Percentiles rank a stretch among this genome's conserved stretches.
Conservation (phyloP, 2,329 filamentous ascomycete genomes). For the Torrubiella hemipterigena region DNA sequence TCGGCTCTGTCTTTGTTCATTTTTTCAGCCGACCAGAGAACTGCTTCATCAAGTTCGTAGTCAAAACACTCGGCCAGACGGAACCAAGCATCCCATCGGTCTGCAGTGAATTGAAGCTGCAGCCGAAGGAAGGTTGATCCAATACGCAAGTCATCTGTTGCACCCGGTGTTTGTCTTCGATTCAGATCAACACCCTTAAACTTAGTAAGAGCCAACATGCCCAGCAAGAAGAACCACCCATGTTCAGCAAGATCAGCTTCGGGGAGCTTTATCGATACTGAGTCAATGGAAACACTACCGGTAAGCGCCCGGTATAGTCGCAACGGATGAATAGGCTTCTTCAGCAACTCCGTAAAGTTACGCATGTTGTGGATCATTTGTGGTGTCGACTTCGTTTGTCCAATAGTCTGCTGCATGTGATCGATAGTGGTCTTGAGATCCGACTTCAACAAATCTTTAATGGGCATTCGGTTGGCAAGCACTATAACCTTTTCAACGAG, state of each 20-base stretch:
- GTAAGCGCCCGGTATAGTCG: constrained; percentile 69
- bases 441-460: constrained; percentile 85
- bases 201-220: constrained; percentile 77
- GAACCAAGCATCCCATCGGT: constrained; percentile 87
- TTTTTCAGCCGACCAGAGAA: constrained; percentile 83
- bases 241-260: constrained; percentile 65
- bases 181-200: constrained; percentile 60
- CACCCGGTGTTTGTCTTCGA: constrained; percentile 64
- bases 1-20: constrained; percentile 74
- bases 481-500: constrained; percentile 75
- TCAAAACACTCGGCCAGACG: constrained; percentile 79
- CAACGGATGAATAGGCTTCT: constrained; percentile 71
- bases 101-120: constrained; percentile 70
- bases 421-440: constrained; percentile 86
- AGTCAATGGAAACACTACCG: constrained; percentile 64
- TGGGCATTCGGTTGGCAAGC: constrained; percentile 70
- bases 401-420: constrained; percentile 80
- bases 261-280: constrained; percentile 53
- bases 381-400: constrained; percentile 63
- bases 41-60: constrained; percentile 74
- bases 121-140: constrained; percentile 69
- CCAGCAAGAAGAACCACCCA: constrained; percentile 87
- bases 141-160: constrained; percentile 74
- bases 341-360: constrained; percentile 70
- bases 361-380: constrained; percentile 81